Base-by-base conservation (phyloP, 2,329 filamentous ascomycete species). In the Xylaria sp. region DNA sequence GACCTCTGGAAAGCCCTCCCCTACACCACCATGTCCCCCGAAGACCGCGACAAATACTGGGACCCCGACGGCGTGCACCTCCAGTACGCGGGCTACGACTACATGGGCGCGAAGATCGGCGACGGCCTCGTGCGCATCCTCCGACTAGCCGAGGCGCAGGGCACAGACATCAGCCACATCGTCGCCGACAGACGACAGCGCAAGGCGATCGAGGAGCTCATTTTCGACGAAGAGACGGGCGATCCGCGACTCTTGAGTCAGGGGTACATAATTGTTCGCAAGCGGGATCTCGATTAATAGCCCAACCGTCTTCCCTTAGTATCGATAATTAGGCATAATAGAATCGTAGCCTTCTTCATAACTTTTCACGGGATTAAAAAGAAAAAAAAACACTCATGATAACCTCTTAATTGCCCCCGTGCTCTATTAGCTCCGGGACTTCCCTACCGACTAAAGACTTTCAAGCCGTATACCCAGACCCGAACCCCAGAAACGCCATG, bases 11-110 rank as follows among this genome's bases (percentile, higher is more conserved):
- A 73, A 30, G 78, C 77, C 8, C 73, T 88, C 4, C 83, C 84
- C 0, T 87, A 80, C 65, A 76, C 78, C 64, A 67, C 70, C 13
- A 78, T 87, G 67, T 68, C 76, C 1, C 71, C 76, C 6, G 68
- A 74, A 0, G 77, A 82, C 59, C 76, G 77, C 19, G 63, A 74
- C 1, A 74, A 73, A 59, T 81, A 84, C 66, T 88, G 84, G 83
- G 78, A 84, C 63, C 56, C 55, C 34, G 85, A 89, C 71, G 78
- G 78, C 16, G 64, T 88, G 19, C 85, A 89, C 72, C 75, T 87
- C 8, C 82, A 80, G 0, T 71, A 75, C 0, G 76, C 75, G 5
- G 86, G 86, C 6, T 88, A 89, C 74, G 79, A 86, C 67, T 74
- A 82, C 66, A 83, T 89, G 76, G 86, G 85, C 1, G 75, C 78